Percentiles rank a stretch among this genome's conserved stretches.
phyloP scores from a whole-genome alignment of 208 protist genomes.

The Acanthamoeba divionensis region DNA sequence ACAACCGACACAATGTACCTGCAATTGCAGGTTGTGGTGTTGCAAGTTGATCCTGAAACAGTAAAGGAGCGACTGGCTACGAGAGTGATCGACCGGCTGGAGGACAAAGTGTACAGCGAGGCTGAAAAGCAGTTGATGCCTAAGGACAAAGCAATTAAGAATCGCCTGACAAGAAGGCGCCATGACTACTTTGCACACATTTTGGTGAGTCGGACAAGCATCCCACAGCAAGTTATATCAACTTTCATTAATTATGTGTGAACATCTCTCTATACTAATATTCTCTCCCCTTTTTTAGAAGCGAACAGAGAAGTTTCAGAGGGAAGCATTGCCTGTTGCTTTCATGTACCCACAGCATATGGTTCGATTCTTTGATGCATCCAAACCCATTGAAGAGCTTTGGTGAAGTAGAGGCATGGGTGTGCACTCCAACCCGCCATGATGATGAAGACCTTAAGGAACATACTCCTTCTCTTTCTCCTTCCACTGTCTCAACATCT shows the following conservation, averaged over 20 bases:
- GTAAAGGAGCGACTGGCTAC: not conserved
- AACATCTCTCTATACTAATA: not conserved
- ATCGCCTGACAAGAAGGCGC: not conserved
- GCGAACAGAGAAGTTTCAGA: not conserved
- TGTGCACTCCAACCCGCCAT: no score
- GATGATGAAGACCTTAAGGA: no score
- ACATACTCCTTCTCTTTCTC: no score
- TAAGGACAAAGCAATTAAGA: no score
- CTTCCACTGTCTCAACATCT: no score
- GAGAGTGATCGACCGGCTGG: not conserved
- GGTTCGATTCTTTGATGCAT: not conserved
- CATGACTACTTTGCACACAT: not conserved
- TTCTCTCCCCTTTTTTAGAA: not conserved
- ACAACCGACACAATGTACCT: no score
- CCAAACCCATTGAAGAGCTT: not conserved
- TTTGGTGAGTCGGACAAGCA: not conserved
- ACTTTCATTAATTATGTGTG: not conserved
- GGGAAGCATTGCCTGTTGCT: not conserved
- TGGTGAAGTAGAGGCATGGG: not conserved
- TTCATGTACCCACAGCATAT: not conserved
- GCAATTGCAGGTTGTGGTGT: slow-evolving; percentile 2
- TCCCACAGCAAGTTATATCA: not conserved
- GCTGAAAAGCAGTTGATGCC: no score
- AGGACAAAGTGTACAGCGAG: not conserved
- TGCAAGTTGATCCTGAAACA: not conserved